Conservation (phyloP, 2,329 filamentous ascomycete species). For the Microsporum canis region DNA sequence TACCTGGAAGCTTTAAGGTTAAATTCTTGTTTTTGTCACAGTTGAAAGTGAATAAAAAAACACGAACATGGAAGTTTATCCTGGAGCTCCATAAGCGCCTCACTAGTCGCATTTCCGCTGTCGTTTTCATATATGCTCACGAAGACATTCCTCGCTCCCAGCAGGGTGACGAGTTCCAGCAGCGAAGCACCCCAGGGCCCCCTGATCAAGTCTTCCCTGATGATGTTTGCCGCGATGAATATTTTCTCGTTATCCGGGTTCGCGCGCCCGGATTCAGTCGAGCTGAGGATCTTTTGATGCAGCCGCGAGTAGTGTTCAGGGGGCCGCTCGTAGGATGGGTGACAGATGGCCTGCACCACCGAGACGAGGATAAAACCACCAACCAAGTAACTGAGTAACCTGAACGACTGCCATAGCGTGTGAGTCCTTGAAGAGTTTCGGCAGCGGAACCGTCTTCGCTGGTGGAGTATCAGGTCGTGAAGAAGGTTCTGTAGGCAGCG, state of each 20-base stretch:
- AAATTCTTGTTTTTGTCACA: neutral
- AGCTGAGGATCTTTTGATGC: neutral
- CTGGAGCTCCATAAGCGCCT: constrained; percentile 8
- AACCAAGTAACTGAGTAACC: neutral
- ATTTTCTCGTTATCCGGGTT: constrained; percentile 9
- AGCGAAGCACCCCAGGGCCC: constrained; percentile 7
- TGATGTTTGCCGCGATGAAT: constrained; percentile 12
- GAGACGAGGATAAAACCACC: constrained; percentile 8
- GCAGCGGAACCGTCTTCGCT: neutral
- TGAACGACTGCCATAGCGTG: neutral
- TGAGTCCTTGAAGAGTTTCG: neutral
- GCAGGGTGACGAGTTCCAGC: constrained; percentile 7
- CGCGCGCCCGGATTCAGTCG: constrained; percentile 3
- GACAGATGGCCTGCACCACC: constrained; percentile 5
- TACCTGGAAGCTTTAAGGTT: constrained; percentile 3
- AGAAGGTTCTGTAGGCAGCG: neutral
- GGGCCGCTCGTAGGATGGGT: constrained; percentile 8
- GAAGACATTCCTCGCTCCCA: constrained; percentile 11
- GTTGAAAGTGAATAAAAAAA: neutral
- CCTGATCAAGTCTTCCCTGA: constrained; percentile 9
- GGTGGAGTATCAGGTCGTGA: neutral
- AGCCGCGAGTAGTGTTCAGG: constrained; percentile 8
- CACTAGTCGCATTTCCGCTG: constrained; percentile 5
- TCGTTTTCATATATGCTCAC: constrained; percentile 13
- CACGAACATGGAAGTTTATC: constrained; percentile 10